Evolutionary conservation across 306 rosid genomes (phyloP), one percentile per base, ranked within the genome.

Genomic region (Corylus heterophylla): DNA sequence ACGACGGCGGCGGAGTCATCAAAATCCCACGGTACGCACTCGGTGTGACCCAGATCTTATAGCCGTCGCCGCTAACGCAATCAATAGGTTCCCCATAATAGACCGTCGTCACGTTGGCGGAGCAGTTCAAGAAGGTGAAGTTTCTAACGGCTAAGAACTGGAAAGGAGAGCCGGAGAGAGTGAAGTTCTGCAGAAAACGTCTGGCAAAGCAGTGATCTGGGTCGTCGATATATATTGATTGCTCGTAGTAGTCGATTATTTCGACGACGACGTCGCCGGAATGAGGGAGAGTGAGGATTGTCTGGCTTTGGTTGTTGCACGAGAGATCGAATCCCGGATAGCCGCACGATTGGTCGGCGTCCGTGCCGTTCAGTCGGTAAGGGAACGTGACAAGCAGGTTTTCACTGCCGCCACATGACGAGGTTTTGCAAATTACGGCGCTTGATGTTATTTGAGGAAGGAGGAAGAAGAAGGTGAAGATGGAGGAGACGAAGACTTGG

Each of bases 81-180:
- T 80, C 13, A 50, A 87, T 67, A 12, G 74, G 14, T 11, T 69
- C 47, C 31, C 37, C 1, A 17, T 42, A 5, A 0, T 18, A 16
- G 1, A 70, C 4, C 4, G 5, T 8, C 0, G 69, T 82, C 1
- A 27, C 22, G 17, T 81, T 83, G 11, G 73, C 29, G 0, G 89
- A 84, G 76, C 97, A 89, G 18, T 83, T 76, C 12, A 87, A 59
- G 79, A 90, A 83, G 17, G 88, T 85, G 56, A 74, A 79, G 56
- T 78, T 61, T 1, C 8, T 0, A 0, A 4, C 6, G 17, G 0
- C 49, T 9, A 4, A 0, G 6, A 0, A 3, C 0, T 1, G 20
- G 8, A 20, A 7, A 52, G 17, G 73, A 2, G 35, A 80, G 62
- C 3, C 52, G 0, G 74, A 17, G 7, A 83, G 55, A 42, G 1